phyloP scores from a whole-genome alignment of 768 basidiomycete species.

The Cystobasidium tubakii region DNA sequence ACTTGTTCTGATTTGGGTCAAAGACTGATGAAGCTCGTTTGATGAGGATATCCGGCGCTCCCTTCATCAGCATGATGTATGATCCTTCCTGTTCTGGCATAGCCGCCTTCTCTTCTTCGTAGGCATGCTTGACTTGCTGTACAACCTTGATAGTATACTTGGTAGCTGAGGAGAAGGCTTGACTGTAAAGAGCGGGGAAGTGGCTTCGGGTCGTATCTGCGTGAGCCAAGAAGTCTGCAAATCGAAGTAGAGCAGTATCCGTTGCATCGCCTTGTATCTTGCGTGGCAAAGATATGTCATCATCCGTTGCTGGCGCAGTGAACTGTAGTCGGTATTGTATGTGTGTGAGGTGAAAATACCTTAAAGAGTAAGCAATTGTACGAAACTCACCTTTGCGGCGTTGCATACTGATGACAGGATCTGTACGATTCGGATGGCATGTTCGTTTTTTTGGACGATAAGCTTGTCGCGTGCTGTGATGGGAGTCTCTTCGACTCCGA shows the following conservation, averaged over 20 bases:
- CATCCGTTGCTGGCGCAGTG: not conserved
- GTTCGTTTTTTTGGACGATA: not conserved
- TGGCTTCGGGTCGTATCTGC: conserved; percentile 41
- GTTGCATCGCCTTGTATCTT: conserved; percentile 35
- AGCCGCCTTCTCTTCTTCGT: conserved; percentile 27
- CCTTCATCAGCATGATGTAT: conserved; percentile 51
- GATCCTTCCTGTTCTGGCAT: conserved; percentile 12
- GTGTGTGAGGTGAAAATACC: too few relatives aligned
- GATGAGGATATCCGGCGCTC: conserved; percentile 60
- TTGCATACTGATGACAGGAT: conserved; percentile 57
- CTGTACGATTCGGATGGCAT: conserved; percentile 43
- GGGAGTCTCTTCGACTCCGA: conserved; percentile 36
- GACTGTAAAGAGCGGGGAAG: conserved; percentile 48
- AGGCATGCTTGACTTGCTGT: not conserved
- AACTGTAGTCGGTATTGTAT: not conserved
- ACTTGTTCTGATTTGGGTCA: conserved; percentile 49
- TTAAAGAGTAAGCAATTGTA: conserved; percentile 25
- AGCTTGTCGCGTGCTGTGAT: conserved; percentile 4
- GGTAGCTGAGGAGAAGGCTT: conserved; percentile 51
- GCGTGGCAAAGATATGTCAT: conserved; percentile 3
- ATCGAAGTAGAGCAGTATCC: conserved; percentile 57
- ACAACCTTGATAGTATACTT: conserved; percentile 57
- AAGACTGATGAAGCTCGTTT: conserved; percentile 49
- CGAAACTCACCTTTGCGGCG: conserved; percentile 53
- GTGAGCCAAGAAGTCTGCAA: conserved; percentile 48